Percentiles rank a stretch among this genome's conserved stretches.
Conservation (phyloP, 164 flowering plant species). For the Vitis cinerea region DNA sequence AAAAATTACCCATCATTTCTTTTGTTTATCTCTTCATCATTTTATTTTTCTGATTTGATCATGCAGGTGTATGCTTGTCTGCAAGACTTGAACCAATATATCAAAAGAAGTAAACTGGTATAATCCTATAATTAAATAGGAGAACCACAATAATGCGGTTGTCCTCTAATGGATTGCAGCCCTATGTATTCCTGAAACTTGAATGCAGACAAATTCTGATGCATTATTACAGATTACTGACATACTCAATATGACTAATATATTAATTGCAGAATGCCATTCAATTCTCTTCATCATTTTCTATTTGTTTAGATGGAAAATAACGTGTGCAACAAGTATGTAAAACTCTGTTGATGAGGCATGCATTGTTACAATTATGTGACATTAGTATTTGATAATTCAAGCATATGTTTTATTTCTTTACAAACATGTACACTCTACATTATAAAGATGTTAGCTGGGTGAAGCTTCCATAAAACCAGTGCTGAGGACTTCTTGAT, state of each 20-base stretch:
- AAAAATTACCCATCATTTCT: constrained; percentile 1
- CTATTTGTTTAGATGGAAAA: not conserved
- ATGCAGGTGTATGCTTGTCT: not conserved
- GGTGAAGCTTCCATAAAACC: no score
- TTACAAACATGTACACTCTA: no score
- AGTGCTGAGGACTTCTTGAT: no score
- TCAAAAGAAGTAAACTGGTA: not conserved
- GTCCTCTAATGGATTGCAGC: constrained; percentile 11
- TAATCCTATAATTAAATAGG: constrained; percentile 19
- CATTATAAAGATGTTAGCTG: no score
- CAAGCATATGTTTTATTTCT: no score
- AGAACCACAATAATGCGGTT: constrained; percentile 33
- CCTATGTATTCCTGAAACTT: constrained; percentile 6
- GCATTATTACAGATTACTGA: constrained; percentile 4
- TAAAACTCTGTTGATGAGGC: no score
- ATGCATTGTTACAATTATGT: no score
- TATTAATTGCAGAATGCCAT: not conserved
- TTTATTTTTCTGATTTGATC: not conserved
- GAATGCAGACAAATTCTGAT: constrained; percentile 16
- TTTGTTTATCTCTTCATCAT: not conserved
- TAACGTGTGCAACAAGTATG: not conserved
- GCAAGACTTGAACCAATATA: not conserved
- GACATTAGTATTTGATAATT: no score
- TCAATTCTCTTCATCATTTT: not conserved
- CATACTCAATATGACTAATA: not conserved